Evolutionary conservation across 2,329 filamentous ascomycete species (phyloP).

Genomic region (Apiospora marii): DNA sequence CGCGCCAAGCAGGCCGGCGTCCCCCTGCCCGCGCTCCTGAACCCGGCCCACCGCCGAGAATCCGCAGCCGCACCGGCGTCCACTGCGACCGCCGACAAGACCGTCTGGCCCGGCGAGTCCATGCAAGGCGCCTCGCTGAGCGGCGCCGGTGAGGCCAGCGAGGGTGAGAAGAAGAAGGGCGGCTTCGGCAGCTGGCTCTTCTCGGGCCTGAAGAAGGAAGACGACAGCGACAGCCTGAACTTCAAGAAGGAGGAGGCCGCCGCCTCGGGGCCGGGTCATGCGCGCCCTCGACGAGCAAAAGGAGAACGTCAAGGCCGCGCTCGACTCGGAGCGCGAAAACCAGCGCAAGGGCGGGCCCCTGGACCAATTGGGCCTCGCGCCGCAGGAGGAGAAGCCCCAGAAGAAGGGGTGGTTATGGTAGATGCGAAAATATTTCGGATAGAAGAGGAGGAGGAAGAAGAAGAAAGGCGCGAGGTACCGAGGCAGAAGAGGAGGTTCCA

Average conservation of each 20-base stretch:
- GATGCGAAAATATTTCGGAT: neutral
- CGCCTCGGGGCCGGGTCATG: slow-evolving; percentile 38
- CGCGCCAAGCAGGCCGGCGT: slow-evolving; percentile 54
- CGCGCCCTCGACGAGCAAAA: slow-evolving; percentile 44
- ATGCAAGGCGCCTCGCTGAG: slow-evolving; percentile 33
- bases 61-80: slow-evolving; percentile 40
- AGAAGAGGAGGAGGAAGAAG: no score
- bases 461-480: neutral
- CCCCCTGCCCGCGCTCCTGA: slow-evolving; percentile 60
- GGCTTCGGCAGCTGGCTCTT: slow-evolving; percentile 48
- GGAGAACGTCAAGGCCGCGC: slow-evolving; percentile 52
- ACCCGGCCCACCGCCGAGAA: slow-evolving; percentile 43
- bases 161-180: slow-evolving; percentile 32
- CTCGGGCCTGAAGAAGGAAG: slow-evolving; percentile 47
- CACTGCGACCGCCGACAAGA: slow-evolving; percentile 32
- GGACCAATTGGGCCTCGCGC: slow-evolving; percentile 56
- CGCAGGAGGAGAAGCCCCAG: slow-evolving; percentile 35
- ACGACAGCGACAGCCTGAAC: slow-evolving; percentile 34
- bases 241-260: slow-evolving; percentile 44
- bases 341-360: slow-evolving; percentile 59
- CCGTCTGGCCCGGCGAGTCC: slow-evolving; percentile 37
- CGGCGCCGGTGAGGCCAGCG: slow-evolving; percentile 29
- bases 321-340: slow-evolving; percentile 59
- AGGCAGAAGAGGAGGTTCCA: no score
- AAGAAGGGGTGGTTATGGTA: slow-evolving; percentile 61